Base-by-base conservation (phyloP, 495 filamentous ascomycete genomes). In the Penicillium alfredii region DNA sequence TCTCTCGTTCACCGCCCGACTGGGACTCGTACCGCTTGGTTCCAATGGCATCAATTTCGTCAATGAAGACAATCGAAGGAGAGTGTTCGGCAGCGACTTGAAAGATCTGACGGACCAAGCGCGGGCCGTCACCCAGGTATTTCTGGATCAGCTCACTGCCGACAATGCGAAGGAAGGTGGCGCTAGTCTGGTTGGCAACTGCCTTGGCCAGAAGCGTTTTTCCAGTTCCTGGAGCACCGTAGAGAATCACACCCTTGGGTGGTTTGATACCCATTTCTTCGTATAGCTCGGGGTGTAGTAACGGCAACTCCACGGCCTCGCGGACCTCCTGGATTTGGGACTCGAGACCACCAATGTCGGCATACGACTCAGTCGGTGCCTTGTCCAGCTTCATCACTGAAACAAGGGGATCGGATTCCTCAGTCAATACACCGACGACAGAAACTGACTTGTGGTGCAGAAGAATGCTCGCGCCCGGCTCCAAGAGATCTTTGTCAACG, bases 181-280 rank as follows among this genome's bases (percentile, higher is more conserved):
- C 92, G 42, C 87, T 94, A 5, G 92, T 99, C 61, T 97, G 92
- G 62, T 99, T 99, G 39, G 92, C 92, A 32, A 99, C 92, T 8
- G 92, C 92, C 68, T 99, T 99, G 37, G 92, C 92, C 29, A 99
- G 75, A 6, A 99, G 71, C 2, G 92, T 99, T 69, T 99, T 99
- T 56, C 92, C 92, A 11, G 92, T 99, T 62, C 92, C 92, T 0
- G 92, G 92, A 4, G 86, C 88, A 66, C 92, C 92, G 64, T 99
- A 99, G 21, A 99, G 84, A 53, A 99, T 99, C 41, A 99, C 92
- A 73, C 92, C 92, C 74, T 99, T 99, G 21, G 92, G 92, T 16
- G 92, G 90, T 64, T 97, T 99, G 74, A 99, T 97, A 56, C 92
- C 92, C 92, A 99, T 99, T 68, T 99, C 92, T 64, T 99, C 92